Base-by-base conservation (phyloP, 805 yeast species). In the Cyberlindnera mrakii region DNA sequence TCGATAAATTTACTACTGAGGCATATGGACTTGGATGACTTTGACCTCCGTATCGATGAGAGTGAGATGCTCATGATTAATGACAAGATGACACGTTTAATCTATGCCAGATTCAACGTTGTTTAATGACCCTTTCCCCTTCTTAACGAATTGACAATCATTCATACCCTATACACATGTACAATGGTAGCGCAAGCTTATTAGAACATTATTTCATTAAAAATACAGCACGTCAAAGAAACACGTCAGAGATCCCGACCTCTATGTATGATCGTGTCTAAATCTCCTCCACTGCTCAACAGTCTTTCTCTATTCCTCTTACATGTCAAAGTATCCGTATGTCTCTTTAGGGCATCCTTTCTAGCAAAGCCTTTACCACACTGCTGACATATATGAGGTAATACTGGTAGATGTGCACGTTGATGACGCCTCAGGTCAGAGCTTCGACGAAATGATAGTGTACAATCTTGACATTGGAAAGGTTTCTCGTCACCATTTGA, bases 321-420 rank as follows among this genome's bases (percentile, higher is more conserved):
- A 65, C 95, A 85, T 0, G 93, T 85, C 47, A 81, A 64, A 0
- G 95, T 85, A 40, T 82, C 83, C 43, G 70, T 68, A 60, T 85
- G 95, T 51, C 95, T 68, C 58, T 84, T 85, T 52, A 85, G 66
- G 0, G 93, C 93, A 63, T 85, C 95, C 54, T 82, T 83, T 38
- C 95, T 66, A 2, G 93, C 91, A 70, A 85, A 85, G 0, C 93
- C 90, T 56, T 85, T 85, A 31, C 86, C 87, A 65, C 95, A 85
- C 15, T 70, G 64, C 6, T 81, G 77, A 62, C 95, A 85, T 37
- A 83, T 77, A 55, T 85, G 82, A 1, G 91, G 90, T 8, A 86
- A 75, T 2, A 82, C 77, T 19, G 79, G 71, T 37, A 82, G 63
- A 62, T 85, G 95, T 35, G 82, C 86, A 55, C 84, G 79, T 53